phyloP scores from a whole-genome alignment of 352 stramenopile genomes.

The Phytophthora quininea region DNA sequence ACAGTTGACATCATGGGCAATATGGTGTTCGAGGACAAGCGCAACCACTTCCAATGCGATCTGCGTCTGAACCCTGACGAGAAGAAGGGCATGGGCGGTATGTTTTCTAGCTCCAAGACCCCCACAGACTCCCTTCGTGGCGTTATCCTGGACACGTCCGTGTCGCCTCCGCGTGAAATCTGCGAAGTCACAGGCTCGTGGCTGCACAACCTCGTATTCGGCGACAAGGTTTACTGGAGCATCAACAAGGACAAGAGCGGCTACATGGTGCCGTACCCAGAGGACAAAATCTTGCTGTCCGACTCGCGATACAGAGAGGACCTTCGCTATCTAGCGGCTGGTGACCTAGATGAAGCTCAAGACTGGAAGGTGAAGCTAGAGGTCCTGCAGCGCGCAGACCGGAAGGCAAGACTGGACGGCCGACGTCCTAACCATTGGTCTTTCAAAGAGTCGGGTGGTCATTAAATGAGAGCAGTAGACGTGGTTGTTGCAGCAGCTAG shows the following conservation, averaged over 20 bases:
- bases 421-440: conserved; percentile 83
- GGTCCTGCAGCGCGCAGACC: conserved; percentile 79
- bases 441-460: conserved; percentile 45
- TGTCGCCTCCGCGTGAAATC: conserved; percentile 52
- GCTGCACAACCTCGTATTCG: conserved; percentile 79
- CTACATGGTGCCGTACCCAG: conserved; percentile 57
- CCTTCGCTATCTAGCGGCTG: conserved; percentile 62
- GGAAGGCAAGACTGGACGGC: conserved; percentile 75
- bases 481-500: conserved; percentile 16
- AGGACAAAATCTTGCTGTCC: conserved; percentile 69
- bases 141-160: conserved; percentile 70
- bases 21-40: conserved; percentile 81
- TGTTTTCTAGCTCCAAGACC: conserved; percentile 82
- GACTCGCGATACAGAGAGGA: conserved; percentile 81
- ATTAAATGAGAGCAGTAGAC: conserved; percentile 31
- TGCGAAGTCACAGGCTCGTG: conserved; percentile 80
- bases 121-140: conserved; percentile 78
- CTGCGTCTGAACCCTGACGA: conserved; percentile 85
- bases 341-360: conserved; percentile 80
- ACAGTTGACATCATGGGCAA: conserved; percentile 77
- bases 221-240: conserved; percentile 73
- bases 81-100: conserved; percentile 87
- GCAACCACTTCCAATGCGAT: conserved; percentile 71
- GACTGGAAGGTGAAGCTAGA: conserved; percentile 88
- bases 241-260: conserved; percentile 67